phyloP scores from a whole-genome alignment of 2,329 filamentous ascomycete species.

The Ceratocystiopsis minuta region DNA sequence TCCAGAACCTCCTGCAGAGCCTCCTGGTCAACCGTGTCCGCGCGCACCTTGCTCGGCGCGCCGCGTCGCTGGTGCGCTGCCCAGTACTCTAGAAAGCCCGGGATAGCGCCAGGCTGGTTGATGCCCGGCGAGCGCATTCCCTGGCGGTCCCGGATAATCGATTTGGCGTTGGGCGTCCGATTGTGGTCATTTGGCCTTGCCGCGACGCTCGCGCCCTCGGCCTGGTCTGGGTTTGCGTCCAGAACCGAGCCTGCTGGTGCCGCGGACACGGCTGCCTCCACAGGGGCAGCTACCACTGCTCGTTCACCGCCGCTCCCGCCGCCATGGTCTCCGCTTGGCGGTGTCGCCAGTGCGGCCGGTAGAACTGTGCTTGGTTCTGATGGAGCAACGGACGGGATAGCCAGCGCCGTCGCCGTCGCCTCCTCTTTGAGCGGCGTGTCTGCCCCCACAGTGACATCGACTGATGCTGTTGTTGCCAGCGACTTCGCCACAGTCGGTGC shows the following conservation, averaged over 20 bases:
- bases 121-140: conserved; percentile 46
- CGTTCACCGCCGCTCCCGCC: no score
- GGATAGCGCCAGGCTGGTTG: conserved; percentile 59
- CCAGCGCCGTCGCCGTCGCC: no score
- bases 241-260: no score
- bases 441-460: neutral
- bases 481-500: neutral
- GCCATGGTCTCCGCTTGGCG: no score
- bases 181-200: conserved; percentile 1
- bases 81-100: conserved; percentile 47
- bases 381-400: no score
- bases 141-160: conserved; percentile 15
- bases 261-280: no score
- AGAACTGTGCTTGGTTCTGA: no score
- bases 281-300: no score
- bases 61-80: conserved; percentile 30
- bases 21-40: conserved; percentile 38
- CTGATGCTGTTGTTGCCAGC: neutral
- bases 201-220: neutral
- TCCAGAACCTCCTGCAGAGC: conserved; percentile 41
- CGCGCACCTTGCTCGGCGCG: conserved; percentile 36
- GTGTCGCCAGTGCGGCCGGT: no score
- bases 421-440: no score
- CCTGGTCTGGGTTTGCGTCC: neutral
- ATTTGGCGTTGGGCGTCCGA: no score